Conservation (phyloP, 768 basidiomycete species). For the Termitomyces heimii region DNA sequence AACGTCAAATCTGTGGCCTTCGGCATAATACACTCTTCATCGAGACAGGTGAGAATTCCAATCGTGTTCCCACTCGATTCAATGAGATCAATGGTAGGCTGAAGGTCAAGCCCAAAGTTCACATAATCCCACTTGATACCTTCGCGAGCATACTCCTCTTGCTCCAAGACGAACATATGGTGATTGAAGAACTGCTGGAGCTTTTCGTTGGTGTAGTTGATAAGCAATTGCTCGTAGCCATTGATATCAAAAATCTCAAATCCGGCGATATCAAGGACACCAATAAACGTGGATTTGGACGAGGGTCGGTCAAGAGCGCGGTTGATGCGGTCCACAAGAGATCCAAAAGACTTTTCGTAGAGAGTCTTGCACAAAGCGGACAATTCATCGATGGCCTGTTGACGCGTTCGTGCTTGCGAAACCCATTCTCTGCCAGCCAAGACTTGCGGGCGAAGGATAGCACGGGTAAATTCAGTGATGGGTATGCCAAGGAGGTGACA, state of each 20-base stretch:
- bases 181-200: slow-evolving; percentile 98
- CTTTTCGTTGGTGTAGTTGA: slow-evolving; percentile 99
- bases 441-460: slow-evolving; percentile 83
- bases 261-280: slow-evolving; percentile 97
- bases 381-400: slow-evolving; percentile 92
- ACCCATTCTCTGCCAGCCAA: slow-evolving; percentile 98
- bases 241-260: slow-evolving; percentile 97
- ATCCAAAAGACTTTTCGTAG: slow-evolving; percentile 95
- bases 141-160: slow-evolving; percentile 96
- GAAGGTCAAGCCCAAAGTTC: slow-evolving; percentile 95
- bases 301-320: slow-evolving; percentile 89
- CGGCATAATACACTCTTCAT: slow-evolving; percentile 99
- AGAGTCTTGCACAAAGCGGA: slow-evolving; percentile 89
- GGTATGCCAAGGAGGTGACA: slow-evolving; percentile 91
- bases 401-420: slow-evolving; percentile 82
- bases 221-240: slow-evolving; percentile 94
- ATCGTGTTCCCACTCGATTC: slow-evolving; percentile 77
- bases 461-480: slow-evolving; percentile 80
- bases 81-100: slow-evolving; percentile 98
- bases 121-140: slow-evolving; percentile 97
- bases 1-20: slow-evolving; percentile 94
- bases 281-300: slow-evolving; percentile 90
- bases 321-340: slow-evolving; percentile 93
- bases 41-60: slow-evolving; percentile 88
- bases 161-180: slow-evolving; percentile 99